Evolutionary conservation across 768 basidiomycete genomes (phyloP), one percentile per base, ranked within the genome.

Genomic region (Phylloporus sp.): DNA sequence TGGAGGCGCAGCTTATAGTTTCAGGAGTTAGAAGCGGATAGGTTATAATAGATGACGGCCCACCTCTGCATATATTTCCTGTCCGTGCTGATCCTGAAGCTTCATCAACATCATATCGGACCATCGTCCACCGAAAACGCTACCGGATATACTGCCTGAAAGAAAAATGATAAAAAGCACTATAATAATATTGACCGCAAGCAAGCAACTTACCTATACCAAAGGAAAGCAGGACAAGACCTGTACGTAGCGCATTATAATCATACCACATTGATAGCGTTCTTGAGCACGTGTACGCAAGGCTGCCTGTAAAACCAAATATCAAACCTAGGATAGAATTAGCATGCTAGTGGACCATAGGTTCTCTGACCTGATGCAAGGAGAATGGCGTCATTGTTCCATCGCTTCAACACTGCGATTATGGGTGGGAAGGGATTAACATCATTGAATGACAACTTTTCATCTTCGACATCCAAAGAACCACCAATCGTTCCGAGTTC

Each of bases 241-340:
- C 93, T 22, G 87, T 86, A 49, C 80, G 71, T 6, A 95, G 70
- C 0, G 91, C 75, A 54, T 79, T 72, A 64, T 86, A 92, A 34
- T 76, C 66, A 58, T 95, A 95, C 16, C 72, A 66, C 11, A 68
- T 70, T 2, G 75, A 77, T 4, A 95, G 74, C 0, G 87, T 91
- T 50, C 87, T 76, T 10, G 91, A 77, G 5, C 82, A 81, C 0
- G 89, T 88, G 61, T 91, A 95, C 1, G 80, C 69, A 38, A 95
- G 75, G 34, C 81, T 75, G 63, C 83, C 91, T 28, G 76, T 79
- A 45, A 84, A 84, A 2, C 82, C 84, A 58, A 88, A 94, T n/a
- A 85, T 70, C 29, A 89, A 63, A 4, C 86, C 91, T 85, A 56
- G 27, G 18, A 40, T 11, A 16, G 23, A 3, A 49, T 57, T 5